phyloP scores from a whole-genome alignment of 805 yeast species.

The Candida peoriensis region DNA sequence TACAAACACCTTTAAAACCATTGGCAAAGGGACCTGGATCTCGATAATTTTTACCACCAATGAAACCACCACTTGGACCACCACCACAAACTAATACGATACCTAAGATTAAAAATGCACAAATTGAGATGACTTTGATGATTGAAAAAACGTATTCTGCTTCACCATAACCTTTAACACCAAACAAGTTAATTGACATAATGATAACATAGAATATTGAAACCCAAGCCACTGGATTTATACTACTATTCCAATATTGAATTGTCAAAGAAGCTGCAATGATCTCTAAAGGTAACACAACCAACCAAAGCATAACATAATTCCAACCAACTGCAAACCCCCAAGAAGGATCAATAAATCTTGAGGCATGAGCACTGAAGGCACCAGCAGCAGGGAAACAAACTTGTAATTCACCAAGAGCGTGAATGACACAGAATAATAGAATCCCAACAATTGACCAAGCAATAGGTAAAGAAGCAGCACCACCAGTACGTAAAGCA shows the following conservation, averaged over 20 bases:
- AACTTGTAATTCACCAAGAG: slow-evolving; percentile 56
- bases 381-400: slow-evolving; percentile 63
- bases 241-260: slow-evolving; percentile 42
- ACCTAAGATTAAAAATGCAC: slow-evolving; percentile 52
- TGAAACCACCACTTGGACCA: slow-evolving; percentile 38
- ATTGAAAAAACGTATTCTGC: slow-evolving; percentile 47
- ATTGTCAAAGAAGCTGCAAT: slow-evolving; percentile 52
- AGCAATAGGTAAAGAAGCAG: slow-evolving; percentile 56
- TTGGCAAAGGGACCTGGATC: slow-evolving; percentile 62
- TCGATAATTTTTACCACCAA: slow-evolving; percentile 42
- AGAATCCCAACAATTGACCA: slow-evolving; percentile 49
- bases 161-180: slow-evolving; percentile 51
- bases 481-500: slow-evolving; percentile 56
- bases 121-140: slow-evolving; percentile 43
- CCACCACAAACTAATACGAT: slow-evolving; percentile 44
- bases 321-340: slow-evolving; percentile 62
- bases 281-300: slow-evolving; percentile 46
- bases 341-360: slow-evolving; percentile 54
- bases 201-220: slow-evolving; percentile 46
- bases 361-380: slow-evolving; percentile 55
- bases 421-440: slow-evolving; percentile 55
- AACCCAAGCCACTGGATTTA: slow-evolving; percentile 45
- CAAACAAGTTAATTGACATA: slow-evolving; percentile 44
- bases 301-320: slow-evolving; percentile 48
- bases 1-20: slow-evolving; percentile 48